Evolutionary conservation across 1,284 basidiomycete species (phyloP), one percentile per base, ranked within the genome.

Genomic region (Rhizopogon parksii): DNA sequence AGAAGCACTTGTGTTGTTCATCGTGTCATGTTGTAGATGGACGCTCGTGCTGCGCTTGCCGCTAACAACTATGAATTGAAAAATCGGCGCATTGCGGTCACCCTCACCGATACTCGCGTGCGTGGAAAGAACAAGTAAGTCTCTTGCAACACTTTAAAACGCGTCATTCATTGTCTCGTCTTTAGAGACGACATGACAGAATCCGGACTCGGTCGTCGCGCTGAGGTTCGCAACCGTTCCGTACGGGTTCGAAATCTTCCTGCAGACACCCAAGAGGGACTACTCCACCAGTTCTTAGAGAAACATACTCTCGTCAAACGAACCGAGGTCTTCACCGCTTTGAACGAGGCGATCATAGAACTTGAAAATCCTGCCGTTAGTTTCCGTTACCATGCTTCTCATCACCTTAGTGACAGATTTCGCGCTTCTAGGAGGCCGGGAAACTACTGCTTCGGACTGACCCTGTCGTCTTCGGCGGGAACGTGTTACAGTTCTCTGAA

Each of bases 41-140:
- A 85, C 55, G 91, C 92, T 0, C 72, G 76, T 47, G 77, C 79
- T 1, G 87, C 88, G 8, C 72, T 95, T 24, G 72, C 76, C 6
- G 82, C 91, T 6, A 92, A 95, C 62, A 95, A 95, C 55, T 73
- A 84, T 42, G 88, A 93, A 59, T 74, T 92, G 17, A 92, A 91
- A 69, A 89, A 85, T 56, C 80, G 91, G 12, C 79, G 87, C 12
- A 88, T 95, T 50, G 86, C 85, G 1, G 91, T 95, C 6, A 92
- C 91, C 0, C 69, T 92, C 7, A 82, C 88, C 6, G 88, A 93
- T 63, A 73, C 80, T 17, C 83, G 85, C n/a, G 79, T 78, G 12
- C 77, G 78, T 34, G 70, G 77, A 14, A 76, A 74, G 53, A 78
- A 76, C 61, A 71, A 71, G 84, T 81, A 47, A 25, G 64, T 59